These are phyloP conservation scores for Golubevia sp. DNA, from an alignment of 1,284 basidiomycete species.

Conservation along the genomic window DNA sequence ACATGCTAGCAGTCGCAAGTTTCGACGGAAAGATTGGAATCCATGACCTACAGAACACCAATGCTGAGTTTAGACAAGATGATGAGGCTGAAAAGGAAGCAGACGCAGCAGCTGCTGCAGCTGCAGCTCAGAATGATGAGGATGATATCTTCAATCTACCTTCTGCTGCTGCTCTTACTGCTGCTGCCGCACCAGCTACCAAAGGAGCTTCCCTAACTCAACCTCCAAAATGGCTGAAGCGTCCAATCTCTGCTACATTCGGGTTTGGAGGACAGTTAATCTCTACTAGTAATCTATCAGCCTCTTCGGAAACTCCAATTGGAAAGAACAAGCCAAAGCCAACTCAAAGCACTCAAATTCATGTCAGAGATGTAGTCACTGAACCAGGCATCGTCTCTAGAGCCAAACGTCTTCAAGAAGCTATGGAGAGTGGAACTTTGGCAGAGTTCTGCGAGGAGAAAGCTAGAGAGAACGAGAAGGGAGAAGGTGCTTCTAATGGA, in stretches of 20 bases:
- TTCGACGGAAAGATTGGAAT: constrained; percentile 57
- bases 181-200: constrained; percentile 17
- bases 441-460: constrained; percentile 50
- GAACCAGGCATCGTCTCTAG: constrained; percentile 79
- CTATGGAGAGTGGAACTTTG: constrained; percentile 67
- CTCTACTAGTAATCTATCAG: constrained; percentile 71
- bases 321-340: constrained; percentile 19
- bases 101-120: constrained; percentile 10
- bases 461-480: constrained; percentile 13
- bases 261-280: constrained; percentile 89
- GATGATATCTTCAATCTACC: constrained; percentile 53
- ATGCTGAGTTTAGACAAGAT: constrained; percentile 9
- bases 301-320: constrained; percentile 35
- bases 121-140: constrained; percentile 29
- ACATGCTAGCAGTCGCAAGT: constrained; percentile 56
- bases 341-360: constrained; percentile 17
- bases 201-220: constrained; percentile 64
- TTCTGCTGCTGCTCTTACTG: constrained; percentile 10
- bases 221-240: constrained; percentile 92
- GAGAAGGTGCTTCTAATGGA: constrained; percentile 5
- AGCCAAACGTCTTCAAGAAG: constrained; percentile 73
- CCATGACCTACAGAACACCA: constrained; percentile 52
- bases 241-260: constrained; percentile 81
- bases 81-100: constrained; percentile 13
- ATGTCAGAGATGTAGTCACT: constrained; percentile 66